Evolutionary conservation across 176 grass and related monocot species (phyloP), one percentile per base, ranked within the genome.

Genomic region (Cenchrus americanus): DNA sequence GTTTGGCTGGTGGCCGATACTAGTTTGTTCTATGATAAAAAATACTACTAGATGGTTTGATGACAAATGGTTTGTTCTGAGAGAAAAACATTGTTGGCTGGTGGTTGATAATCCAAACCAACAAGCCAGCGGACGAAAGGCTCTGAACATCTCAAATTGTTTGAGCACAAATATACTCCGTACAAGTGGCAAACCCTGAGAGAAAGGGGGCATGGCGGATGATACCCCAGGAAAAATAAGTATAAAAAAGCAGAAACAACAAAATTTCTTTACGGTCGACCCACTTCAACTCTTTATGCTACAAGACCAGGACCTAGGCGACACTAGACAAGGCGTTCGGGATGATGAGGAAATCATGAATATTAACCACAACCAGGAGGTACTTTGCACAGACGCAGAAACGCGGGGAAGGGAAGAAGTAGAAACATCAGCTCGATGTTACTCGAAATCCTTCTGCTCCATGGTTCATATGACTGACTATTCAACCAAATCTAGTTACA

Each of bases 361-460:
- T 80, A 80, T 80, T 80, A 76, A 84, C 84, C 84, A 87, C 76
- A 75, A 87, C 62, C 80, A 80, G 43, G 69, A 71, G 24, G 24
- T 1, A 91, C 80, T 87, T 91, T 87, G 75, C 80, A 90, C 62
- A 80, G 69, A 83, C 32, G 65, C 32, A 51, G 41, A 27, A 18
- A 67, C 17, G 42, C 19, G 26, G 52, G 69, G 57, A 26, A 72
- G 75, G 78, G 81, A 69, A 8, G 7, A 9, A 70, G 72, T 81
- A 68, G 75, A 84, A 83, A 76, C 80, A 88, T 88, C 86, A 92
- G 77, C 82, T 82, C 83, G 62, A 92, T 88, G 82, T 88, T 73
- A 75, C 79, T 59, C 50, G 22, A 82, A 85, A 67, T 82, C 22
- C 66, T 86, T 65, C 66, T 73, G 65, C 66, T 82, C 58, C 85